Percentiles rank a stretch among this genome's conserved stretches.
phyloP scores from a whole-genome alignment of 495 filamentous ascomycete genomes.

The Sabuloglossum arenarium region DNA sequence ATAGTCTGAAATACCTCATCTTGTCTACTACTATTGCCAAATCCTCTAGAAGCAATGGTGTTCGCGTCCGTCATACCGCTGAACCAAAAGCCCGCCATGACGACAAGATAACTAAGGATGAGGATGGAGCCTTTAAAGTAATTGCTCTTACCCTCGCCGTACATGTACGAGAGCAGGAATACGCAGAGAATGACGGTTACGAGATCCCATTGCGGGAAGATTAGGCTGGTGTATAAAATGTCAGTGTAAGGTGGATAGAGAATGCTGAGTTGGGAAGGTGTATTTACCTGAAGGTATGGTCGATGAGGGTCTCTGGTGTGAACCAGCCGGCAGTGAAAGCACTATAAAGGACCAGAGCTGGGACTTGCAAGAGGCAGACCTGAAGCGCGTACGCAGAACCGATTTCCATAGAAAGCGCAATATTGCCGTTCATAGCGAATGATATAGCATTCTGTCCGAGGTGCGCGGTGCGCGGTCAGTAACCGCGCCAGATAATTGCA shows the following conservation, averaged over 20 bases:
- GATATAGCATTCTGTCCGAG: slow-evolving; percentile 75
- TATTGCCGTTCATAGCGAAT: slow-evolving; percentile 99
- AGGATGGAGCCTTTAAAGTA: slow-evolving; percentile 90
- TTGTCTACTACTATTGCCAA: slow-evolving; percentile 15
- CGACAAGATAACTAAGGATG: slow-evolving; percentile 80
- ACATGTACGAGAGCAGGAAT: slow-evolving; percentile 92
- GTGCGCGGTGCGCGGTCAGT: not conserved
- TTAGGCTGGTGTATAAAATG: slow-evolving; percentile 32
- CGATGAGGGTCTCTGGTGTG: slow-evolving; percentile 34
- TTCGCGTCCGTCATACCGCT: slow-evolving; percentile 49
- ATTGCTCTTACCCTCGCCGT: slow-evolving; percentile 93
- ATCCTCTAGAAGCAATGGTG: slow-evolving; percentile 39
- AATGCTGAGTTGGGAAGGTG: not conserved
- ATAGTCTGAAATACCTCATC: not conserved
- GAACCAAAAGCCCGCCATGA: slow-evolving; percentile 81
- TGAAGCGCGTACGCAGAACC: slow-evolving; percentile 94
- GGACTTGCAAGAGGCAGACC: slow-evolving; percentile 92
- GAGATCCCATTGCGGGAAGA: slow-evolving; percentile 99
- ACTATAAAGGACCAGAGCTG: slow-evolving; percentile 79
- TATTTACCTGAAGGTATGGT: slow-evolving; percentile 60
- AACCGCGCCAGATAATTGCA: not conserved
- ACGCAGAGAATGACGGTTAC: slow-evolving; percentile 94
- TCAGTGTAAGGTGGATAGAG: not conserved
- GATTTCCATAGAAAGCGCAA: slow-evolving; percentile 97
- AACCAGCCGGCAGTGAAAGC: slow-evolving; percentile 31